Evolutionary conservation across 2,329 filamentous ascomycete genomes (phyloP).

Genomic region (Ophiostoma triangulosporum): DNA sequence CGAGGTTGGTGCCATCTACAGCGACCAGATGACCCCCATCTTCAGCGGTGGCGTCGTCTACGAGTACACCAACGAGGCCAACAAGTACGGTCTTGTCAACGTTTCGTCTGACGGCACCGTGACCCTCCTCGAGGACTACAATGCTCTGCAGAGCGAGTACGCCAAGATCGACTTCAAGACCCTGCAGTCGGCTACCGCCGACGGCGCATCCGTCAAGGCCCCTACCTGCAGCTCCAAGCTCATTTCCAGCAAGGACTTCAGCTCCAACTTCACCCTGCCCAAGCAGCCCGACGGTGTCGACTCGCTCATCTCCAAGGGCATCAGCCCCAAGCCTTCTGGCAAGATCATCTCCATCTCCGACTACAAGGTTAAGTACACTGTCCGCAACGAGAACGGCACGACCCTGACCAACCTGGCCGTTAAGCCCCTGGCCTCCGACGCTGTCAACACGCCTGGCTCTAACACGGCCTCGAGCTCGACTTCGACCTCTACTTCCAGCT

Average conservation of each 20-base stretch:
- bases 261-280: conserved; percentile 67
- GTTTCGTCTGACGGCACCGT: conserved; percentile 44
- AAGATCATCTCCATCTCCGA: conserved; percentile 48
- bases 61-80: conserved; percentile 61
- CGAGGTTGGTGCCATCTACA: conserved; percentile 61
- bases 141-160: conserved; percentile 64
- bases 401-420: conserved; percentile 40
- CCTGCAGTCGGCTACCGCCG: conserved; percentile 49
- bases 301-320: conserved; percentile 63
- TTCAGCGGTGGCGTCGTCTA: conserved; percentile 71
- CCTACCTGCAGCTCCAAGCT: conserved; percentile 53
- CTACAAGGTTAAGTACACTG: conserved; percentile 39
- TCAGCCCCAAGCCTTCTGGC: conserved; percentile 48
- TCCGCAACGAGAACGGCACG: conserved; percentile 51
- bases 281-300: conserved; percentile 51
- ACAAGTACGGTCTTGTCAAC: conserved; percentile 51
- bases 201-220: conserved; percentile 34
- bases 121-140: conserved; percentile 50
- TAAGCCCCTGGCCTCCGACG: conserved; percentile 29
- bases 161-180: conserved; percentile 56
- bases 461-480: conserved; percentile 19
- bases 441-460: conserved; percentile 32
- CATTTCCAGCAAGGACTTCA: conserved; percentile 54
- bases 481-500: conserved; percentile 1
- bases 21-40: conserved; percentile 50